A percentile compares a stretch with the other conserved stretches of the same genome.
Conservation (phyloP, 495 filamentous ascomycete species). For the Neurospora sp. region DNA sequence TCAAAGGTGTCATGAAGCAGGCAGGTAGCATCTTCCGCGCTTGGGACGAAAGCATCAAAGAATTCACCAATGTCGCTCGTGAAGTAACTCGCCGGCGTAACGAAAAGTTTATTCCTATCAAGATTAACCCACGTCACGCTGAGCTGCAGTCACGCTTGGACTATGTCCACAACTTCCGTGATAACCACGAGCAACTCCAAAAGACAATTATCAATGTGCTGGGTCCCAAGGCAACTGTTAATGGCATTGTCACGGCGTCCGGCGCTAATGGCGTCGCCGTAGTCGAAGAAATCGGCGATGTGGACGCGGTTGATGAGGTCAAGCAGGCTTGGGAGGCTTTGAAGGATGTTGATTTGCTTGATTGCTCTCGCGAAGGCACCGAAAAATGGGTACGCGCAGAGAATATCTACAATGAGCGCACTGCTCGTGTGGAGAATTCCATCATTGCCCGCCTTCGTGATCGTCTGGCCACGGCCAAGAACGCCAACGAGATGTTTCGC, state of each 20-base stretch:
- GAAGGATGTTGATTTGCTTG: constrained; percentile 88
- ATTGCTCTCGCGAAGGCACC: constrained; percentile 81
- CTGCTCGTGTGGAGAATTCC: constrained; percentile 92
- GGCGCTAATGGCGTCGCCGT: constrained; percentile 53
- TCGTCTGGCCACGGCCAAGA: constrained; percentile 87
- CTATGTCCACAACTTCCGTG: constrained; percentile 87
- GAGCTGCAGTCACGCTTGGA: constrained; percentile 81
- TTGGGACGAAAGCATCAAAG: constrained; percentile 94
- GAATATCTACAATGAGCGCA: constrained; percentile 91
- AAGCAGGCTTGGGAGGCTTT: constrained; percentile 85
- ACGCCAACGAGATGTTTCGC: constrained; percentile 97
- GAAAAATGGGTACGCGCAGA: constrained; percentile 86
- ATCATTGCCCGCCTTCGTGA: constrained; percentile 94
- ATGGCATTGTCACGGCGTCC: constrained; percentile 38
- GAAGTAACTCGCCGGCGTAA: constrained; percentile 84
- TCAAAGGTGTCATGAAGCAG: constrained; percentile 70
- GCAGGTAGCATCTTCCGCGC: constrained; percentile 76
- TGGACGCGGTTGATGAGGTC: constrained; percentile 97
- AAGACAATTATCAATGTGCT: constrained; percentile 91
- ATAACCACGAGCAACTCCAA: constrained; percentile 95
- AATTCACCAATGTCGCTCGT: constrained; percentile 93
- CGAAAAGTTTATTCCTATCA: constrained; percentile 97
- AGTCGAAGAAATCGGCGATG: constrained; percentile 90
- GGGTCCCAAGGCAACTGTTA: constrained; percentile 54
- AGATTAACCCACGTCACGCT: constrained; percentile 73